Base-by-base conservation (phyloP, 805 yeast genomes). In the Gaillardinia entomophila region DNA sequence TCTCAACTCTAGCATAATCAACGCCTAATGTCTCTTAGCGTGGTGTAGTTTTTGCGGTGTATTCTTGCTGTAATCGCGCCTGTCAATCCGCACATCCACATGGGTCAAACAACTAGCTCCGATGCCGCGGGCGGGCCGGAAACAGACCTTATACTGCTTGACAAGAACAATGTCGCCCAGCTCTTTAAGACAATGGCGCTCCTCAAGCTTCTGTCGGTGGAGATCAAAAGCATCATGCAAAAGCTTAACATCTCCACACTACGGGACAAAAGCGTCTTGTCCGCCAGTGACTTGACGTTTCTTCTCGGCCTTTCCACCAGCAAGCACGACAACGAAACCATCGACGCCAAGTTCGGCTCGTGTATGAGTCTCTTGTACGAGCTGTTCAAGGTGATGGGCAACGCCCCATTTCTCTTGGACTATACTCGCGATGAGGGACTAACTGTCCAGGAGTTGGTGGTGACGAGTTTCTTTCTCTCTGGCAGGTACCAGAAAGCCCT, bases 381-480 rank as follows among this genome's bases (percentile, higher is more conserved):
- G 4, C 51, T 72, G 4, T 49, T 75, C 12, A 51, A 55, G 19
- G 62, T 64, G 4, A 33, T 81, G 18, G 66, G 76, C 1, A 57
- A 58, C 17, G 73, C 70, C 43, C 85, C 85, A 0, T 62, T 75
- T 33, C 36, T 75, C 6, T 51, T 56, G 15, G 62, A 60, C 12
- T 41, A 49, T 19, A 48, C 45, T 4, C 50, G 48, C 6, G 53
- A 62, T 1, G 57, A 57, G 3, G 36, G 32, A 11, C 70, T 76
- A 40, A 63, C 69, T 0, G 35, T 75, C 4, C 48, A 47, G 20
- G 51, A 49, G 24, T 37, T 62, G 18, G 28, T 60, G 4, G 37
- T 53, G 2, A 42, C 60, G 3, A 25, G 46, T 4, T 30, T 68
- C 0, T 54, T 79, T 4, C 66, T 68, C 40, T 51, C 55, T 11